A percentile compares a stretch with the other conserved stretches of the same genome.
Evolutionary conservation across 352 stramenopile species (phyloP).

Genomic region (Sclerospora graminicola): DNA sequence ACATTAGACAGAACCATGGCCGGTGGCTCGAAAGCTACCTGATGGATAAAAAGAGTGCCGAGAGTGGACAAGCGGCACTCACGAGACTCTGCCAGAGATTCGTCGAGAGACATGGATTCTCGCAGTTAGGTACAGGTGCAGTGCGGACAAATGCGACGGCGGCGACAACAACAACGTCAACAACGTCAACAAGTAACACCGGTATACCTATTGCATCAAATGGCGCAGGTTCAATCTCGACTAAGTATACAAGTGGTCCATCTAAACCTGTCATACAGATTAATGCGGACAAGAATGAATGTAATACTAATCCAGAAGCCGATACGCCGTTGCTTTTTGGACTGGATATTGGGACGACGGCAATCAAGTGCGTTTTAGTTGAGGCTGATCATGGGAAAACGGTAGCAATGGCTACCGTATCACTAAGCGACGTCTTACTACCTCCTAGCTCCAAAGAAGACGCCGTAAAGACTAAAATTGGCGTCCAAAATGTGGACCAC

Average conservation of each 20-base stretch:
- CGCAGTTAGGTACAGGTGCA: not conserved
- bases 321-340: conserved; percentile 31
- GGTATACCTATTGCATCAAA: not conserved
- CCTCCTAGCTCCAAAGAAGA: conserved; percentile 3
- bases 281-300: conserved; percentile 2
- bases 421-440: conserved; percentile 25
- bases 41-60: conserved; percentile 28
- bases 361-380: conserved; percentile 64
- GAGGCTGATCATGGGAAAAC: conserved; percentile 13
- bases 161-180: not conserved
- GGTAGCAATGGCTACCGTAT: conserved; percentile 24
- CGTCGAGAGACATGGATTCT: conserved; percentile 26
- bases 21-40: conserved; percentile 29
- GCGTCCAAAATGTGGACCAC: conserved; percentile 39
- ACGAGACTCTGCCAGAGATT: conserved; percentile 29
- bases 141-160: not conserved
- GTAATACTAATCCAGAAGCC: conserved; percentile 8
- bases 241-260: not conserved
- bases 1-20: conserved; percentile 22
- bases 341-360: conserved; percentile 67
- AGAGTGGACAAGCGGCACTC: conserved; percentile 33
- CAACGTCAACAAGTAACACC: not conserved
- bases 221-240: not conserved
- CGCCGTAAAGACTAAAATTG: conserved; percentile 7
- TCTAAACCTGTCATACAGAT: not conserved